Evolutionary conservation across 768 basidiomycete species (phyloP), one percentile per base, ranked within the genome.

Genomic region (Russula brevipes): DNA sequence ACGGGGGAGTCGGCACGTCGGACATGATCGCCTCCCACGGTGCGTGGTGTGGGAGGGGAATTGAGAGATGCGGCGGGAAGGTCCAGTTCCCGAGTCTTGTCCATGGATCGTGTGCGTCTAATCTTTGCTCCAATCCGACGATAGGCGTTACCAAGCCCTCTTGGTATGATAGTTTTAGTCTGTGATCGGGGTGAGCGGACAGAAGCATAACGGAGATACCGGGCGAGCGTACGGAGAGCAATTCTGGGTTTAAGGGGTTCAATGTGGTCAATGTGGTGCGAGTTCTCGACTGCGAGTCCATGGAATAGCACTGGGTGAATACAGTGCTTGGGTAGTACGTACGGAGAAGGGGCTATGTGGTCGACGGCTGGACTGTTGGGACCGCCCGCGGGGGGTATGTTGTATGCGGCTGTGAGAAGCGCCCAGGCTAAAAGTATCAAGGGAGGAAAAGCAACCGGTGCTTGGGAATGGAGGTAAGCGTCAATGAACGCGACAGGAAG

Each of bases 111-210:
- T 51, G 58, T 39, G 17, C 35, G 58, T 19, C 54, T 55, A 17
- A 60, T 58, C n/a, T 50, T 64, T 38, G 58, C 58, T 8, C 35
- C 63, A 55, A 64, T 50, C 9, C 53, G 63, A 55, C 53, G 57
- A 47, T 54, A 59, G n/a, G 58, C 63, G 24, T 54, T 55, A 19
- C 63, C 53, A 38, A 64, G 39, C 4, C 52, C 58, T 55, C 59
- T 59, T 8, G 47, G 46, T 36, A 64, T 54, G 35, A 64, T 38
- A n/a, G 41, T 17, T 44, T 55, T 64, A 36, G 46, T 33, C 63
- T 64, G 30, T 24, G 24, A 39, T 47, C 2, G 30, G n/a, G 16
- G 63, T 64, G 35, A 64, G 54, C 31, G 39, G 46, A 14, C 39
- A 42, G 38, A 51, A 38, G 30, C 17, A 42, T 8, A 59, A 14